phyloP scores from a whole-genome alignment of 768 basidiomycete genomes.

The Botryobasidium botryosum region DNA sequence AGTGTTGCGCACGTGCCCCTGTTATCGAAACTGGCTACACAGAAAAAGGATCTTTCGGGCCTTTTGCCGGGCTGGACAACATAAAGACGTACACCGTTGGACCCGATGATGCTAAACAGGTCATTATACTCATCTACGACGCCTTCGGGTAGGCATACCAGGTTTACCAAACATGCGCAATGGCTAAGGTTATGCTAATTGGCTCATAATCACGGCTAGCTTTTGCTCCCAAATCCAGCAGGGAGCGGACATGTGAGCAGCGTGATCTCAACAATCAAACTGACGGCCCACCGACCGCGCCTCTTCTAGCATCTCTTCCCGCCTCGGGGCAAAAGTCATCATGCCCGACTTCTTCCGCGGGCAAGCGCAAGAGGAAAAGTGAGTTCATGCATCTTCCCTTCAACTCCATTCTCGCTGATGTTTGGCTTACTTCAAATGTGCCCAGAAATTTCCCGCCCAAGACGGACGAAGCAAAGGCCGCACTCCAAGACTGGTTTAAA shows the following conservation, averaged over 20 bases:
- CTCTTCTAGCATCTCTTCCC: background rate
- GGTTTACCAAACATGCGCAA: background rate
- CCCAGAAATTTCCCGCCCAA: too few relatives aligned
- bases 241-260: too few relatives aligned
- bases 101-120: background rate
- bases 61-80: background rate
- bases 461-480: too few relatives aligned
- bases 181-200: too few relatives aligned
- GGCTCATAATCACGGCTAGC: too few relatives aligned
- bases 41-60: background rate
- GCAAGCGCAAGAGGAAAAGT: background rate
- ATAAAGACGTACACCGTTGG: slow-evolving; percentile 2
- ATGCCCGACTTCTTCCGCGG: background rate
- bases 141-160: background rate
- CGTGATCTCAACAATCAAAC: too few relatives aligned
- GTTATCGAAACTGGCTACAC: background rate
- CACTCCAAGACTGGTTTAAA: too few relatives aligned
- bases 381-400: too few relatives aligned
- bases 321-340: background rate
- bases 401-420: too few relatives aligned
- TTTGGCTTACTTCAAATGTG: too few relatives aligned
- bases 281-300: background rate
- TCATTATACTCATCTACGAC: slow-evolving; percentile 2
- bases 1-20: background rate
- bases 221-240: too few relatives aligned